These are phyloP conservation scores for Nematodospora anomalae DNA, from an alignment of 1,139 yeast species.

Conservation along the genomic window DNA sequence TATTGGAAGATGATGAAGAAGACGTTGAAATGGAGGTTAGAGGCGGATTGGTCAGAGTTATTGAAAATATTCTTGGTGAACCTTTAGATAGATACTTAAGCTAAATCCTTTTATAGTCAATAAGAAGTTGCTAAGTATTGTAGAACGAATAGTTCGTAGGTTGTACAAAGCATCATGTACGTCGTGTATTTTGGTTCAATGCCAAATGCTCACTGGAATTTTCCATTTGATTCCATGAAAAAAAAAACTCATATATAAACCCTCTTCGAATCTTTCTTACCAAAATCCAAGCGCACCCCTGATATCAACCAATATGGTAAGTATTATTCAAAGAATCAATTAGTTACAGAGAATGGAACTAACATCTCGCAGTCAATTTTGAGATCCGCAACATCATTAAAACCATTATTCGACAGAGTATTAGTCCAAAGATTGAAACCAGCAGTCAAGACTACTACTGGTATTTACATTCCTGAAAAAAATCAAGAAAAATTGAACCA, in stretches of 20 bases:
- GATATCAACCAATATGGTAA: constrained; percentile 7
- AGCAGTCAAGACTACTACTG: constrained; percentile 88
- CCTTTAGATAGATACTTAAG: constrained; percentile 87
- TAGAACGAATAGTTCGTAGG: too few relatives aligned
- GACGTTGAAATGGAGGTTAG: constrained; percentile 89
- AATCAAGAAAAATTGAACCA: constrained; percentile 90
- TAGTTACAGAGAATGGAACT: constrained; percentile 12
- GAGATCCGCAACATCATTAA: constrained; percentile 83
- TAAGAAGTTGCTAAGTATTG: not conserved
- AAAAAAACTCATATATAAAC: not conserved
- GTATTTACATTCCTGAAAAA: constrained; percentile 94
- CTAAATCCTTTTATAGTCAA: constrained; percentile 25
- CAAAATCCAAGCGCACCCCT: too few relatives aligned
- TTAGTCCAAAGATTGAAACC: constrained; percentile 94
- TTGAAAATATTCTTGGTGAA: constrained; percentile 91
- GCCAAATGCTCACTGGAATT: constrained; percentile 5
- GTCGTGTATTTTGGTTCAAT: constrained; percentile 11
- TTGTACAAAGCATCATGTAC: constrained; percentile 2
- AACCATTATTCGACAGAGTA: constrained; percentile 93
- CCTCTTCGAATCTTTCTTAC: too few relatives aligned
- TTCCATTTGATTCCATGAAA: constrained; percentile 7
- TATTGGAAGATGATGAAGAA: constrained; percentile 94
- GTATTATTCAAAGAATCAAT: constrained; percentile 1
- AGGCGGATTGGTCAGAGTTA: constrained; percentile 85
- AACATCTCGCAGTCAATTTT: constrained; percentile 50